These are phyloP conservation scores for Penicillium nordicum DNA, from an alignment of 2,329 filamentous ascomycete genomes.

Conservation along the genomic window DNA sequence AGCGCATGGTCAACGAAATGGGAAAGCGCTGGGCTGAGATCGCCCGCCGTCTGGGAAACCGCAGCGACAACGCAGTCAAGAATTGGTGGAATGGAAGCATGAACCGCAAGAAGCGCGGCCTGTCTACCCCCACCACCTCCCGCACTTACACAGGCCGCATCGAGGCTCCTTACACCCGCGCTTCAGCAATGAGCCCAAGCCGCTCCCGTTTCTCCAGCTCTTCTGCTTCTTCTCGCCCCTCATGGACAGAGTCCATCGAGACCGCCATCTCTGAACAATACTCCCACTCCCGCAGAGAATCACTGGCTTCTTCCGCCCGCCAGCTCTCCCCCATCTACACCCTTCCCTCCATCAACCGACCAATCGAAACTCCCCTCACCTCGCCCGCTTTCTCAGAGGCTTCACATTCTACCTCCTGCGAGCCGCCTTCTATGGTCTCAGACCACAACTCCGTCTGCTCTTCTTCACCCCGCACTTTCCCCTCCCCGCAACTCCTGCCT, in stretches of 20 bases:
- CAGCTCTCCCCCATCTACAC: constrained; percentile 40
- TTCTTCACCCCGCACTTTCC: constrained; percentile 52
- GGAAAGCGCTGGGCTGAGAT: constrained; percentile 94
- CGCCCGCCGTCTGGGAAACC: constrained; percentile 72
- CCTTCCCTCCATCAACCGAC: constrained; percentile 37
- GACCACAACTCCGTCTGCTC: constrained; percentile 64
- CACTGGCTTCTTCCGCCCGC: constrained; percentile 23
- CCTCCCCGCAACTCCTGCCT: constrained; percentile 42
- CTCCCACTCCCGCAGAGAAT: constrained; percentile 24
- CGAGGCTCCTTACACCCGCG: constrained; percentile 38
- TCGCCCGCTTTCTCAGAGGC: constrained; percentile 63
- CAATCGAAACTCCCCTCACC: constrained; percentile 56
- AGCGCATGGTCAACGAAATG: constrained; percentile 70
- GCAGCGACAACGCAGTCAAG: constrained; percentile 94
- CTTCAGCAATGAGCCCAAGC: constrained; percentile 30
- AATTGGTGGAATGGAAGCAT: constrained; percentile 97
- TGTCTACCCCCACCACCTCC: constrained; percentile 32
- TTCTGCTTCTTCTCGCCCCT: constrained; percentile 24
- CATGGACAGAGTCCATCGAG: constrained; percentile 21
- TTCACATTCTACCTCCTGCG: constrained; percentile 56
- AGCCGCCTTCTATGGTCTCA: constrained; percentile 68
- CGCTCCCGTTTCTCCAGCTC: constrained; percentile 29
- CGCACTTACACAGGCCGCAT: constrained; percentile 38
- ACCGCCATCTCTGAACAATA: constrained; percentile 15
- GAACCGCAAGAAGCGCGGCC: constrained; percentile 66